Base-by-base conservation (phyloP, 768 basidiomycete genomes). In the Ramaria rubella region DNA sequence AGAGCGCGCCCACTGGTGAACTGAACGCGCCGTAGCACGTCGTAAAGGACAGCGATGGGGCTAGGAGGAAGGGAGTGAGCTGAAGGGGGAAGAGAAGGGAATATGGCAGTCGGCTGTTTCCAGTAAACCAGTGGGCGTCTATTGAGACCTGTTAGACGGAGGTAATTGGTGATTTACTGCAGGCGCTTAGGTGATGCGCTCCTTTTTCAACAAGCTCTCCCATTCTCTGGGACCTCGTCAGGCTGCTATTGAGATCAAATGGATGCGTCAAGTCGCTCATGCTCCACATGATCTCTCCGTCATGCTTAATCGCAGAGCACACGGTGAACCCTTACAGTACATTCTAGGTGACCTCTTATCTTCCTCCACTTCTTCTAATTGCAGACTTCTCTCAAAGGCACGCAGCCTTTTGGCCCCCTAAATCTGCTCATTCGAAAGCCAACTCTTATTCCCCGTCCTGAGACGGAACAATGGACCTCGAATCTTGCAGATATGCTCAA, bases 391-490 rank as follows among this genome's bases (percentile, higher is more conserved):
- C 11, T 19, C 5, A n/a, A 58, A 79, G 91, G 88, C n/a, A 84
- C 81, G 29, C 87, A 90, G 65, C 90, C 92, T 0, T 96, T 98
- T 70, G 92, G 93, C 8, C 82, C 86, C 4, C 81, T 98, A 46
- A 76, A 81, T 63, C 77, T 97, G 64, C 73, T 83, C 58, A 75
- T 78, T 9, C 81, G 89, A 17, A 75, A 86, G 2, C 95, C 95
- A 1, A 83, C 86, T 17, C 83, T 98, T 60, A 97, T 98, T 42
- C 95, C 95, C 12, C 86, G 95, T 14, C 90, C 94, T 43, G 95
- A 99, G 70, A 99, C 95, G 0, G 92, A 96, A 65, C 71, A 91
- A 61, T 90, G 88, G 87, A 75, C 85, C 6, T 68, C 81, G 8
- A 77, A 75, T 50, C 79, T 93, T 55, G 77, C 84, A 26, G 71